Evolutionary conservation across 257 asterid species (phyloP).

Genomic region (Cynanchum wilfordii): DNA sequence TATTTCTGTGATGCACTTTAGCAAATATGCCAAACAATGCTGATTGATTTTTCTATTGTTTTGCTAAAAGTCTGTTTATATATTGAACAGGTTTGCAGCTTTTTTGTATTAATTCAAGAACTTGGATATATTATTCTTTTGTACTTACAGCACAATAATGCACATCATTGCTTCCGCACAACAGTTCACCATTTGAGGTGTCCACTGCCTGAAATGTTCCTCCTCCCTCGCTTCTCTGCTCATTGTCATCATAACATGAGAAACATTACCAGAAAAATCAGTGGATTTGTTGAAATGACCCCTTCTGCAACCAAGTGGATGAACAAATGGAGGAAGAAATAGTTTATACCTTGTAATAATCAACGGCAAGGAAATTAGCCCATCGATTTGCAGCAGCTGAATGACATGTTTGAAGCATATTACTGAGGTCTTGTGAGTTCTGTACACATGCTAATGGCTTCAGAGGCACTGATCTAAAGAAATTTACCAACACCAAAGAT

Average conservation of each 20-base stretch:
- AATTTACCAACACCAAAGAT: constrained; percentile 61
- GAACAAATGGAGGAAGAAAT: neutral
- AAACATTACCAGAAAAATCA: neutral
- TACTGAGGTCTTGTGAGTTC: constrained; percentile 47
- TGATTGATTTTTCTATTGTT: no score
- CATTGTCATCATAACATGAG: neutral
- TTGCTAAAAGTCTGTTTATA: no score
- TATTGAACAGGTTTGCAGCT: neutral
- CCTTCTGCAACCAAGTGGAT: neutral
- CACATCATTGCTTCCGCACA: constrained; percentile 63
- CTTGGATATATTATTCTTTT: neutral
- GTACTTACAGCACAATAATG: constrained; percentile 53
- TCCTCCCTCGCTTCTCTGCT: constrained; percentile 83
- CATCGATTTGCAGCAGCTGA: constrained; percentile 57
- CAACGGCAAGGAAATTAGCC: constrained; percentile 81
- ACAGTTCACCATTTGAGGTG: constrained; percentile 55
- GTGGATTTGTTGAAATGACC: neutral
- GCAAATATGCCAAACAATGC: no score
- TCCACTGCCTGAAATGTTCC: constrained; percentile 68
- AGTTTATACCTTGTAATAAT: constrained; percentile 58
- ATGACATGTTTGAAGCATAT: constrained; percentile 60
- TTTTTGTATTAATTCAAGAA: neutral
- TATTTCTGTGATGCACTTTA: no score
- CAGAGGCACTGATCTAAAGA: constrained; percentile 53
- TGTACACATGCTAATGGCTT: constrained; percentile 56